These are phyloP conservation scores for Corchorus olitorius DNA, from an alignment of 345 rosid genomes.

Conservation along the genomic window DNA sequence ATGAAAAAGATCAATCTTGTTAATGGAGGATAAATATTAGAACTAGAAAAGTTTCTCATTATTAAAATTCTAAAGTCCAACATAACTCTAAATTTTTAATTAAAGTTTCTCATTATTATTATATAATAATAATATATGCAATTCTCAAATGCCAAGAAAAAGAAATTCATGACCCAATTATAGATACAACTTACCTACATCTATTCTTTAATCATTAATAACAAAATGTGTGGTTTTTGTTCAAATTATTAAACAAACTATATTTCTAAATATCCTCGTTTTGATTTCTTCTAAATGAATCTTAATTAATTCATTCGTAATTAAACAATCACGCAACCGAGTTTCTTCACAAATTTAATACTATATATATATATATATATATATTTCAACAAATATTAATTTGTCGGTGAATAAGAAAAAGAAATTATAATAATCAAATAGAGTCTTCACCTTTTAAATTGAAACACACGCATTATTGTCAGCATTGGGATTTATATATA, in stretches of 20 bases:
- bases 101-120: too few relatives aligned
- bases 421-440: not conserved
- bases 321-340: not conserved
- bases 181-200: too few relatives aligned
- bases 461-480: not conserved
- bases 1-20: too few relatives aligned
- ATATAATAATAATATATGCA: too few relatives aligned
- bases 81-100: too few relatives aligned
- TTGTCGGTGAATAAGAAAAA: slow-evolving; percentile 10
- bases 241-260: not conserved
- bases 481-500: not conserved
- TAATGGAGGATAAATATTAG: too few relatives aligned
- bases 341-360: not conserved
- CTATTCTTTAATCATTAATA: not conserved
- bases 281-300: not conserved
- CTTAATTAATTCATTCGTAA: not conserved
- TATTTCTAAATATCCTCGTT: not conserved
- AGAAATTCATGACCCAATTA: too few relatives aligned
- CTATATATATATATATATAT: not conserved
- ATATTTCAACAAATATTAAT: not conserved
- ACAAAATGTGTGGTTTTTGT: not conserved
- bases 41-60: too few relatives aligned
- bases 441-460: not conserved
- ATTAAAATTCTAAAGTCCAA: too few relatives aligned
- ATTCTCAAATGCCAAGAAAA: too few relatives aligned